Evolutionary conservation across 768 basidiomycete species (phyloP), one percentile per base, ranked within the genome.

Genomic region (Kondoa malvinella): DNA sequence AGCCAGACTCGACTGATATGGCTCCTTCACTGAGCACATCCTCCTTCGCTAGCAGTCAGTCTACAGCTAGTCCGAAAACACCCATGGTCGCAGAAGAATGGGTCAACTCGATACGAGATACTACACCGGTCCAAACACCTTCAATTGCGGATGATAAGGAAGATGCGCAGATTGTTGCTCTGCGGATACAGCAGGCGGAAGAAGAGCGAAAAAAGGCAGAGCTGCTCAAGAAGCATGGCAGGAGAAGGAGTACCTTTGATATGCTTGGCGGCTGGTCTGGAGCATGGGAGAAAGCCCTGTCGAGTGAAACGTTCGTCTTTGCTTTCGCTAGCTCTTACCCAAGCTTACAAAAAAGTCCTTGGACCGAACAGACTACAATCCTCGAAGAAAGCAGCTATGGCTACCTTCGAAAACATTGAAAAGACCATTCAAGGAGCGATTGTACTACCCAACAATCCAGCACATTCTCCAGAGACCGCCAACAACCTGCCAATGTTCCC

Each of bases 331-430:
- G 8, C 31, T 32, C 66, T 25, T 67, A 32, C 4, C 57, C n/a
- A 21, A 12, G 32, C 8, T 27, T 59, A 30, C 14, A 50, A 30
- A 32, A 17, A 17, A 50, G 4, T 12, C 34, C 34, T n/a, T 58
- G 25, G 31, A 17, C 25, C 26, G 26, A 29, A 50, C 31, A 69
- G 66, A 29, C n/a, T 69, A 8, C 56, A 40, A 33, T 66, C 26
- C 26, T 69, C 69, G 3, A 67, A 66, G 58, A 33, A 61, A 32
- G 60, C 60, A 21, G 59, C 64, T 4, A 12, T 69, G 56, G 31
- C 30, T 14, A 25, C 67, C 8, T 59, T 69, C 66, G 69, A 69
- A 21, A 66, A 34, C 21, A 66, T 69, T 33, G 69, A 69, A 33
- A 60, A 58, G 40, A 62, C 66, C 12, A 32, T 69, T 8, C 26